Conservation (phyloP, 345 rosid genomes). For the Raphanus sativus region DNA sequence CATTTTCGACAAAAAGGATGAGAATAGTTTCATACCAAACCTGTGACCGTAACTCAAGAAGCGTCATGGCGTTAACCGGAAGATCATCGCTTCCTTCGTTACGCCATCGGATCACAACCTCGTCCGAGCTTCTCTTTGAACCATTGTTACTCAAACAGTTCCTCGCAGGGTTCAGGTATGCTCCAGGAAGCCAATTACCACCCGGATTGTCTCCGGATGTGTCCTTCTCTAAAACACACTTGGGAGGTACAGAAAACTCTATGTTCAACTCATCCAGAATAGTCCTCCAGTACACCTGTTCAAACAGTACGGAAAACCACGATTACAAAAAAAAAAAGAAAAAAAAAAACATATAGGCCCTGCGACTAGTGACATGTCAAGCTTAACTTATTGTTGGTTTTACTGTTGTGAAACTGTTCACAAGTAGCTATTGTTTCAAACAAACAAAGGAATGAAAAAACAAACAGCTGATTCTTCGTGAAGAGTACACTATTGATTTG, state of each 20-base stretch:
- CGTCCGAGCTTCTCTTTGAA: slow-evolving; percentile 53
- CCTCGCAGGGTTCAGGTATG: slow-evolving; percentile 70
- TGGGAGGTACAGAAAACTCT: slow-evolving; percentile 65
- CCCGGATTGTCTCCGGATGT: slow-evolving; percentile 56
- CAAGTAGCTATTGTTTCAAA: background rate
- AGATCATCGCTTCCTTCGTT: slow-evolving; percentile 74
- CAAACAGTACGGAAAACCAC: slow-evolving; percentile 14
- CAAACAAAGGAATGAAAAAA: too few species aligned
- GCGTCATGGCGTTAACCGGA: slow-evolving; percentile 71
- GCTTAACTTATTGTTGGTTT: background rate
- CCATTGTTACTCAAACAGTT: slow-evolving; percentile 56
- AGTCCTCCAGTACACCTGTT: slow-evolving; percentile 80
- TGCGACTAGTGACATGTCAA: background rate
- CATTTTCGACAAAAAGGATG: background rate
- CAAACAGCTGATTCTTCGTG: background rate
- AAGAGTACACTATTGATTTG: background rate
- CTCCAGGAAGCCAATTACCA: slow-evolving; percentile 95
- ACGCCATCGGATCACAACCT: slow-evolving; percentile 73
- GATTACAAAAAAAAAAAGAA: background rate
- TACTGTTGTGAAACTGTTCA: background rate
- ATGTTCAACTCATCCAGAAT: slow-evolving; percentile 64
- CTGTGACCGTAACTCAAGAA: slow-evolving; percentile 61
- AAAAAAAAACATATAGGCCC: background rate
- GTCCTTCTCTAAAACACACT: slow-evolving; percentile 50
- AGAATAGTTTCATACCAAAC: slow-evolving; percentile 69